Percentiles rank a stretch among this genome's conserved stretches.
These are phyloP conservation scores for Rubroboletus satanas DNA, from an alignment of 768 basidiomycete genomes.

Conservation along the genomic window DNA sequence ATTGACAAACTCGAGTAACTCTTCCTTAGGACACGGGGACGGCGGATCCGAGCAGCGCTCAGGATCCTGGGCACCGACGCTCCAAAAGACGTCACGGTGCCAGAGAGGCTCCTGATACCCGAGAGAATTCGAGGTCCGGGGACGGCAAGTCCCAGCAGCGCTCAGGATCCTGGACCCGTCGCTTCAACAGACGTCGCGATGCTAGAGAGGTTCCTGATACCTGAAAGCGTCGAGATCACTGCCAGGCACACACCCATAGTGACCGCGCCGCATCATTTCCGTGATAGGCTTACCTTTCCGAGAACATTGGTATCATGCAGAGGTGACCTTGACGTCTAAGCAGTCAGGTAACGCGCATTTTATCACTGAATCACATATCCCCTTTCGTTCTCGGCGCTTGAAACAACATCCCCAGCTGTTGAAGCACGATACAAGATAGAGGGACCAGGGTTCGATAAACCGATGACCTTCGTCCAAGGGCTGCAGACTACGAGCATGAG, in stretches of 20 bases:
- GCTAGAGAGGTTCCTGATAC: not conserved
- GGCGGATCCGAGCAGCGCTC: not conserved
- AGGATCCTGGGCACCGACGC: not conserved
- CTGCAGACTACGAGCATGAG: not conserved
- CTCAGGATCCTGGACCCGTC: not conserved
- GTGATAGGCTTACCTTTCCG: not conserved
- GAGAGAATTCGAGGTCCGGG: not conserved
- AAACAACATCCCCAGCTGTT: not conserved
- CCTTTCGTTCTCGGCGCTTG: not conserved
- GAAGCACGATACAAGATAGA: not conserved
- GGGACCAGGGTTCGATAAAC: not conserved
- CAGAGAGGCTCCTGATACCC: not conserved
- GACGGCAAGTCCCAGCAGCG: not conserved
- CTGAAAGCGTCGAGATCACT: not conserved
- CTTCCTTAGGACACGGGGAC: not conserved
- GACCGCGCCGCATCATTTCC: not conserved
- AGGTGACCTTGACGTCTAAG: not conserved
- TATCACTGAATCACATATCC: not conserved
- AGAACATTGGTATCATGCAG: not conserved
- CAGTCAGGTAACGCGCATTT: no score
- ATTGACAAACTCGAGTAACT: not conserved
- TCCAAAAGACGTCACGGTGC: slow-evolving; percentile 10
- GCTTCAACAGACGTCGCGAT: slow-evolving; percentile 7
- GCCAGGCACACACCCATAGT: not conserved
- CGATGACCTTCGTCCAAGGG: not conserved